Conservation (phyloP, 805 yeast genomes). For the Maudiozyma serrabonitensis region DNA sequence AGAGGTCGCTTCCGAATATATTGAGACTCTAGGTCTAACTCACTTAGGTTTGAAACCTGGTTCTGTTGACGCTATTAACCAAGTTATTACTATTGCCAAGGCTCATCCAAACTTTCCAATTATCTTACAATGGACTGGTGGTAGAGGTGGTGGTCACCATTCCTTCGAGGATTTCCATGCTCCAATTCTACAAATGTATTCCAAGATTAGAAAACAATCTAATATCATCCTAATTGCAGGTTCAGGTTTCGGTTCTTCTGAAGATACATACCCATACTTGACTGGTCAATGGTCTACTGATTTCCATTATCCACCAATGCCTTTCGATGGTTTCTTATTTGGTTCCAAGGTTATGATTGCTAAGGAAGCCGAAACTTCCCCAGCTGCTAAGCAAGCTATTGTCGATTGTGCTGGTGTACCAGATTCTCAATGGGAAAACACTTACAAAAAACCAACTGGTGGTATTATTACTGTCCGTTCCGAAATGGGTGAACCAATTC, state of each 20-base stretch:
- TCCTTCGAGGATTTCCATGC: conserved; percentile 98
- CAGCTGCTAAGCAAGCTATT: conserved; percentile 88
- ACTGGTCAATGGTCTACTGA: conserved; percentile 93
- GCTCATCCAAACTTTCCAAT: conserved; percentile 96
- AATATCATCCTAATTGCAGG: conserved; percentile 93
- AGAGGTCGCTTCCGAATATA: conserved; percentile 95
- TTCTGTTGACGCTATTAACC: conserved; percentile 83
- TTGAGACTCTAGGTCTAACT: conserved; percentile 81
- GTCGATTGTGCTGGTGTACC: conserved; percentile 84
- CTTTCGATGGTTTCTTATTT: conserved; percentile 91
- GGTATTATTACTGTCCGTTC: conserved; percentile 94
- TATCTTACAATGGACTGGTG: conserved; percentile 99
- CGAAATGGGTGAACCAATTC: conserved; percentile 99
- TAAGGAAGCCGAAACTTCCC: conserved; percentile 89
- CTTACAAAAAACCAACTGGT: conserved; percentile 92
- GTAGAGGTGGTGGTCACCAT: conserved; percentile 99
- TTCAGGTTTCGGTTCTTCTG: conserved; percentile 95
- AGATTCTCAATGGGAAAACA: conserved; percentile 84
- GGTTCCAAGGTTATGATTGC: conserved; percentile 98
- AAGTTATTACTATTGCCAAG: conserved; percentile 81
- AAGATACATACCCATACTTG: conserved; percentile 93
- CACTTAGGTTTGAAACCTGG: conserved; percentile 98
- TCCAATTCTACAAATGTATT: conserved; percentile 91
- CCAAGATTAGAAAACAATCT: conserved; percentile 82
- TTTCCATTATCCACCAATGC: conserved; percentile 95